A percentile compares a stretch with the other conserved stretches of the same genome.
These are phyloP conservation scores for Mortierella antarctica DNA, from an alignment of 192 early-diverging fungal species.

Conservation along the genomic window DNA sequence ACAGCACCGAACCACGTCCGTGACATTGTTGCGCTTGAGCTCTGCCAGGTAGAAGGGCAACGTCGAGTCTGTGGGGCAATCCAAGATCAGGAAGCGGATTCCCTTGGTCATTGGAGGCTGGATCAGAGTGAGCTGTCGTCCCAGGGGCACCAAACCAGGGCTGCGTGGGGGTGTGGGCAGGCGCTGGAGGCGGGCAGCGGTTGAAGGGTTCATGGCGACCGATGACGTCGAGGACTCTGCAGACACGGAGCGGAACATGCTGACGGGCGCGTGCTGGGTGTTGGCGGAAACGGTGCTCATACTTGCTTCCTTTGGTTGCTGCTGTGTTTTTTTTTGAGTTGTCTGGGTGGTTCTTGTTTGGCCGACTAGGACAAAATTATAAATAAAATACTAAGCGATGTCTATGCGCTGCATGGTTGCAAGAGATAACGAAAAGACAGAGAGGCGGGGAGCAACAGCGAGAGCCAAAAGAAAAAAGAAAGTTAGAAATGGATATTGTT, in stretches of 20 bases:
- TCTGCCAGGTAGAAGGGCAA: slow-evolving; percentile 58
- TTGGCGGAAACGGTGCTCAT: slow-evolving; percentile 48
- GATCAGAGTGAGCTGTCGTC: slow-evolving; percentile 73
- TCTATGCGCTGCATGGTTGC: background rate
- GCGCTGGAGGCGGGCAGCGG: slow-evolving; percentile 46
- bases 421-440: background rate
- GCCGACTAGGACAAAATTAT: background rate
- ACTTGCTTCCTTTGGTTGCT: background rate
- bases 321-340: background rate
- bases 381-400: slow-evolving; percentile 2
- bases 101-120: slow-evolving; percentile 63
- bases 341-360: background rate
- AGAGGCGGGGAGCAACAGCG: too few species aligned
- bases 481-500: background rate
- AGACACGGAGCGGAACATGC: slow-evolving; percentile 50
- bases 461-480: background rate
- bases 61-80: slow-evolving; percentile 72
- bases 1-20: slow-evolving; percentile 86
- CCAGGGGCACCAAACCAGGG: slow-evolving; percentile 56
- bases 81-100: slow-evolving; percentile 91
- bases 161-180: slow-evolving; percentile 51
- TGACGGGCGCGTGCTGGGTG: slow-evolving; percentile 37
- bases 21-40: slow-evolving; percentile 75
- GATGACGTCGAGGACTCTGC: slow-evolving; percentile 25
- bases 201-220: slow-evolving; percentile 39